Base-by-base conservation (phyloP, 257 asterid species). In the Euphrasia confusa region DNA sequence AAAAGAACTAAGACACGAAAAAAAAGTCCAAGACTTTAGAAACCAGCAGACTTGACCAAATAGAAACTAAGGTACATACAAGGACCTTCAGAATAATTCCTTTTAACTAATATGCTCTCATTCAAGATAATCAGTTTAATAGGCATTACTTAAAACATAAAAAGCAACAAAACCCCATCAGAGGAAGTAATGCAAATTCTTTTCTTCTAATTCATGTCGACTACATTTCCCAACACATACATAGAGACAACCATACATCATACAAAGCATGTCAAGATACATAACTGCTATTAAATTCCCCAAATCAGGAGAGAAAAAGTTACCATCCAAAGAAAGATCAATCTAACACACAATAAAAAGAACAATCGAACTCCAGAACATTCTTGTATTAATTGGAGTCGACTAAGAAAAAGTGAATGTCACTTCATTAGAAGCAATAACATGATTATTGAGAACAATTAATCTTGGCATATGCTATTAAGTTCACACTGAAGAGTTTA, bases 381-480 rank as follows among this genome's bases (percentile, higher is more conserved):
- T 33, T 58, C 40, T 33, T 24, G 64, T 11, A 21, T 26, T 32
- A 52, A 21, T 35, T 64, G 52, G n/a, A 58, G 28, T 48, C 15
- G 44, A 47, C 4, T 10, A 50, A 5, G 63, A 17, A 7, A 17
- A 7, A 58, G 30, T 30, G 68, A 21, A 59, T 45, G 58, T 27
- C 13, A 10, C 21, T 28, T 10, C 5, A 64, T 47, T 39, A 13
- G n/a, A 10, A 37, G 42, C 10, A 15, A 32, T 27, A 33, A 57
- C 11, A 27, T 15, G 58, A 39, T 50, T 21, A 52, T 15, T 13
- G 58, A 47, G 60, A 44, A 56, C 7, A 45, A 49, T 27, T 70
- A 61, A 39, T 17, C 68, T 27, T 44, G 24, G 63, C 54, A 53
- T 8, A 26, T 44, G 27, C 58, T 8, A 56, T 24, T 28, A 49